Evolutionary conservation across 2,329 filamentous ascomycete species (phyloP).

Genomic region (Cladosporium sp.): DNA sequence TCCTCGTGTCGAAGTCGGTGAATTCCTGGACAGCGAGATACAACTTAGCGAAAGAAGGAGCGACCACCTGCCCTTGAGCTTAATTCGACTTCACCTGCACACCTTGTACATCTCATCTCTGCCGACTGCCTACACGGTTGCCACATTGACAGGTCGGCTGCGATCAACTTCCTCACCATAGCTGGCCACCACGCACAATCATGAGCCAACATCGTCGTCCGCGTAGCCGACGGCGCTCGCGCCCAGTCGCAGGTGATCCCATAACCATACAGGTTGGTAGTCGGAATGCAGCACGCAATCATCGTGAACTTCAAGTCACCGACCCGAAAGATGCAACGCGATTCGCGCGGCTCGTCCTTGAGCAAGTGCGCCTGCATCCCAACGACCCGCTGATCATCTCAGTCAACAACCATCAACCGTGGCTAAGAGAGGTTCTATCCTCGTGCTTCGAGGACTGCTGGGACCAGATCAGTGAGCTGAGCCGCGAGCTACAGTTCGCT

Average conservation of each 20-base stretch:
- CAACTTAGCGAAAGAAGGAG: neutral
- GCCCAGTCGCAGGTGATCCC: conserved; percentile 4
- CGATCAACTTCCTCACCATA: too few species aligned
- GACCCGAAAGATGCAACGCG: conserved; percentile 26
- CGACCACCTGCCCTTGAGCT: neutral
- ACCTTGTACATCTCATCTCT: neutral
- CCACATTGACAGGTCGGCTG: too few species aligned
- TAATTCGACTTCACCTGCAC: neutral
- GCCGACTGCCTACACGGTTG: neutral
- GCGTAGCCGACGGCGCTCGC: neutral
- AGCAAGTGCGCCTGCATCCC: conserved; percentile 29
- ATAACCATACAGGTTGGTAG: conserved; percentile 31
- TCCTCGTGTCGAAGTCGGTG: too few species aligned
- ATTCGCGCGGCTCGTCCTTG: conserved; percentile 30
- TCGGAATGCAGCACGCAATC: conserved; percentile 24
- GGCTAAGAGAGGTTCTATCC: conserved; percentile 31
- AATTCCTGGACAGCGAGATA: too few species aligned
- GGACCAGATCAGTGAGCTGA: conserved; percentile 30
- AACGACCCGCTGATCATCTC: conserved; percentile 32
- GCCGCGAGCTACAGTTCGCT: conserved; percentile 32
- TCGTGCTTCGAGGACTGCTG: conserved; percentile 32
- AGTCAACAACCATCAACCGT: conserved; percentile 33
- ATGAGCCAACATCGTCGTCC: neutral
- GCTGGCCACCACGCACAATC: neutral
- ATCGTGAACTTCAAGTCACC: conserved; percentile 26